Base-by-base conservation (phyloP, 768 basidiomycete genomes). In the Lactifluus piperatus region DNA sequence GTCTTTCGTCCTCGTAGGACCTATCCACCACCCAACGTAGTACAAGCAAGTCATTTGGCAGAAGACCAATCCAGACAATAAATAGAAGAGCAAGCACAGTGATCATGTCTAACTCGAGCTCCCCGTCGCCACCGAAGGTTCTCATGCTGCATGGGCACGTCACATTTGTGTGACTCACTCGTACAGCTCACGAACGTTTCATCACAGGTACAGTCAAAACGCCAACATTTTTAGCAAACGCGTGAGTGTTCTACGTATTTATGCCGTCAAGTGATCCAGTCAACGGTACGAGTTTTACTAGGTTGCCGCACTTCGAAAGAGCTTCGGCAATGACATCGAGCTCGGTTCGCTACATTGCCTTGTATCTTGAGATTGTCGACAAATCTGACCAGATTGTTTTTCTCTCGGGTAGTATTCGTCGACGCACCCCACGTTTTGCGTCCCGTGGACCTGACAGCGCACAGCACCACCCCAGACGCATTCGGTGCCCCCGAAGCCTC, bases 301-400 rank as follows among this genome's bases (percentile, higher is more conserved):
- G 86, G 72, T 88, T 29, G 84, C 83, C n/a, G 87, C 85, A 2
- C 74, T 89, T 36, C 75, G 85, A 37, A 87, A 85, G 70, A 78
- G 83, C 58, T 79, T 82, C 64, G 80, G 74, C 56, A 80, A 82
- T 58, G 75, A 76, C 49, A 67, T 87, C 49, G 85, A 88, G 64
- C 73, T 88, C 54, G 82, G 86, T 84, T 58, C 34, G 70, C 65
- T 4, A 13, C 0, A 4, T 11, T 16, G n/a, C 37, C 5, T 22
- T 36, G 46, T 36, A 1, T 53, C 22, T 30, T 54, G 56, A 30
- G 32, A 18, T 16, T 2, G 26, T 29, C 32, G 20, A 8, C 32
- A 43, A n/a, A 11, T 11, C 8, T 34, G 30, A 30, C 30, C 34
- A 3, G 34, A 34, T 13, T n/a, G n/a, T 3, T 34, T 11, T 34